Percentiles rank a stretch among this genome's conserved stretches.
These are phyloP conservation scores for Protoeuglena noctilucae DNA, from an alignment of 139 green algal species.

Conservation along the genomic window DNA sequence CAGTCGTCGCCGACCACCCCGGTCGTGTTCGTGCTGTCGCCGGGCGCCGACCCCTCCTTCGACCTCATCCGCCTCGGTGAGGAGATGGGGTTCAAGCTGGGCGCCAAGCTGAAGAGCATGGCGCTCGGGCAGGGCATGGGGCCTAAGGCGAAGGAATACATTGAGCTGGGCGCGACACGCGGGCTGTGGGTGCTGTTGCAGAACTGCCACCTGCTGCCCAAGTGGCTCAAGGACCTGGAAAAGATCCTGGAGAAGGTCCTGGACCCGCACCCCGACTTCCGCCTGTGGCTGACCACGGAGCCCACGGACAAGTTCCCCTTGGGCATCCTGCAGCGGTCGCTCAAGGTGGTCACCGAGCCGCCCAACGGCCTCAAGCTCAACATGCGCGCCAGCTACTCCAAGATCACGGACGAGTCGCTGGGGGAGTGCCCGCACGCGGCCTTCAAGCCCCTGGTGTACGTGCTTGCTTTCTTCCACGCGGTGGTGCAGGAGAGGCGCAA, in stretches of 20 bases:
- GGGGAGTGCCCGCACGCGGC: constrained; percentile 51
- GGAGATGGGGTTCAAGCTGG: constrained; percentile 61
- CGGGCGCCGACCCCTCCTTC: constrained; percentile 70
- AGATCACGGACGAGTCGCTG: constrained; percentile 63
- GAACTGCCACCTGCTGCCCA: constrained; percentile 74
- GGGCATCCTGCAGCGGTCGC: constrained; percentile 50
- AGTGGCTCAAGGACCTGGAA: constrained; percentile 67
- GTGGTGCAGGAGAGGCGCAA: constrained; percentile 77
- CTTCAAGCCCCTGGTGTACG: constrained; percentile 68
- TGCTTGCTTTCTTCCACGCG: constrained; percentile 77
- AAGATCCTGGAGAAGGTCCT: constrained; percentile 62
- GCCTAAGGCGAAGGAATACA: constrained; percentile 57
- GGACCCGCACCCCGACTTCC: constrained; percentile 59
- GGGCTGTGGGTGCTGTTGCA: constrained; percentile 77
- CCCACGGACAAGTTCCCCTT: constrained; percentile 59
- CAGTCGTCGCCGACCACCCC: constrained; percentile 49
- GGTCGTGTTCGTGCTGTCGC: constrained; percentile 78
- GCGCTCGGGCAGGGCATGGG: constrained; percentile 80
- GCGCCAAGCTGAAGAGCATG: constrained; percentile 80
- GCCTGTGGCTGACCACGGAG: constrained; percentile 69
- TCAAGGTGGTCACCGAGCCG: constrained; percentile 77
- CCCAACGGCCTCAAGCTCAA: constrained; percentile 82
- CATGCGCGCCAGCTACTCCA: constrained; percentile 66
- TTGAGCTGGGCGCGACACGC: constrained; percentile 44
- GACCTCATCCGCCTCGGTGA: constrained; percentile 77